Percentiles rank a stretch among this genome's conserved stretches.
phyloP scores from a whole-genome alignment of 1,139 yeast genomes.

The Yarrowia galli region DNA sequence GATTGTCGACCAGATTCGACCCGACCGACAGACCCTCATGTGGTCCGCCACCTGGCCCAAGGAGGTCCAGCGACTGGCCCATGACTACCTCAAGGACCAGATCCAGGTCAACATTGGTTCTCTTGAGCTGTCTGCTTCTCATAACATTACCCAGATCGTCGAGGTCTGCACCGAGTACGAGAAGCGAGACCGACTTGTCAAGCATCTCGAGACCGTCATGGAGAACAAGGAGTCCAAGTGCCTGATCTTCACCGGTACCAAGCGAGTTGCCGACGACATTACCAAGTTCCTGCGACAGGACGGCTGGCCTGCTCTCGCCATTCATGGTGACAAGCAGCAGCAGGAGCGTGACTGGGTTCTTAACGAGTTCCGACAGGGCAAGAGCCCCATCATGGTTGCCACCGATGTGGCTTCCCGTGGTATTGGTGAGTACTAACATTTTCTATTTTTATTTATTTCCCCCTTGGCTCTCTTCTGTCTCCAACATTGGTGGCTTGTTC shows the following conservation, averaged over 20 bases:
- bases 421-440: slow-evolving; percentile 80
- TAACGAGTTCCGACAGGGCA: slow-evolving; percentile 88
- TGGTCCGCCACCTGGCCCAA: slow-evolving; percentile 99
- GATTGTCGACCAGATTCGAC: slow-evolving; percentile 93
- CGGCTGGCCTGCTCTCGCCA: slow-evolving; percentile 99
- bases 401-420: slow-evolving; percentile 99
- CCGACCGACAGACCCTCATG: slow-evolving; percentile 97
- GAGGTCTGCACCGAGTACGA: slow-evolving; percentile 92
- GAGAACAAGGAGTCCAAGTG: slow-evolving; percentile 78
- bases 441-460: slow-evolving; percentile 36
- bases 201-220: slow-evolving; percentile 85
- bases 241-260: slow-evolving; percentile 90
- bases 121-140: slow-evolving; percentile 93
- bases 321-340: slow-evolving; percentile 98
- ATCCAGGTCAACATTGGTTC: slow-evolving; percentile 98
- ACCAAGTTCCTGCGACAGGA: slow-evolving; percentile 91
- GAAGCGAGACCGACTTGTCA: slow-evolving; percentile 87
- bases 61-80: slow-evolving; percentile 91
- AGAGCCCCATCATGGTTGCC: slow-evolving; percentile 97
- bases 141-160: slow-evolving; percentile 90
- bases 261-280: slow-evolving; percentile 96
- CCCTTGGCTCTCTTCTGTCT: neutral
- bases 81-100: slow-evolving; percentile 89
- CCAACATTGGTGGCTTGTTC: slow-evolving; percentile 31
- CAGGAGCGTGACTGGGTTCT: slow-evolving; percentile 99